Base-by-base conservation (phyloP, 805 yeast species). In the Clavispora vitiphila region DNA sequence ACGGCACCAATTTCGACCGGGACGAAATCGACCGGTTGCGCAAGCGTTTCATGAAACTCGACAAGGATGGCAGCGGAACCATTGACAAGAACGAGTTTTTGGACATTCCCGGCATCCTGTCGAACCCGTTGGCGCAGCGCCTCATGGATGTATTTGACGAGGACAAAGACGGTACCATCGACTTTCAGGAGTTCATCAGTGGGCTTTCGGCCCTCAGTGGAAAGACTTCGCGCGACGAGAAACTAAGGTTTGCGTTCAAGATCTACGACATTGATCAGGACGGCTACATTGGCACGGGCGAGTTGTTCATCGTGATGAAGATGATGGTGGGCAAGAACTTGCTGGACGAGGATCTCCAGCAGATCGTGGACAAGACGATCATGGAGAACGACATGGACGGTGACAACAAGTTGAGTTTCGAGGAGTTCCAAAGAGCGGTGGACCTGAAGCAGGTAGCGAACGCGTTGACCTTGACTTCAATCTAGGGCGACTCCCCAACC, bases 261-360 rank as follows among this genome's bases (percentile, higher is more conserved):
- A 88, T 93, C 15, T 93, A 93, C 58, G 99, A 93, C 59, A 88
- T 93, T 48, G 99, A 93, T 63, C 75, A 88, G 42, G 99, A 93
- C 60, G 99, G 99, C 0, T 89, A 58, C 59, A 87, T 93, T 27
- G 90, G 97, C 3, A 91, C 91, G 58, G 99, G 99, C 19, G 99
- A 93, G 64, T 64, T 93, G 42, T 93, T 83, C 56, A 73, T 91
- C 31, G 98, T 93, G 31, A 71, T 93, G 67, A 86, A 93, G 64
- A 86, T 87, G 78, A 93, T 93, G 99, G 99, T 95, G 21, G 99
- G 98, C 1, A 83, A 80, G 52, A 89, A 93, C 56, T 66, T 95
- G 43, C 83, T 80, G 47, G 95, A 86, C 44, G 80, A 78, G 21
- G 96, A 93, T 56, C 72, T 93, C 42, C 99, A 93, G 61, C 98